phyloP scores from a whole-genome alignment of 1,139 yeast species.

The Saccharomyces uvarum region DNA sequence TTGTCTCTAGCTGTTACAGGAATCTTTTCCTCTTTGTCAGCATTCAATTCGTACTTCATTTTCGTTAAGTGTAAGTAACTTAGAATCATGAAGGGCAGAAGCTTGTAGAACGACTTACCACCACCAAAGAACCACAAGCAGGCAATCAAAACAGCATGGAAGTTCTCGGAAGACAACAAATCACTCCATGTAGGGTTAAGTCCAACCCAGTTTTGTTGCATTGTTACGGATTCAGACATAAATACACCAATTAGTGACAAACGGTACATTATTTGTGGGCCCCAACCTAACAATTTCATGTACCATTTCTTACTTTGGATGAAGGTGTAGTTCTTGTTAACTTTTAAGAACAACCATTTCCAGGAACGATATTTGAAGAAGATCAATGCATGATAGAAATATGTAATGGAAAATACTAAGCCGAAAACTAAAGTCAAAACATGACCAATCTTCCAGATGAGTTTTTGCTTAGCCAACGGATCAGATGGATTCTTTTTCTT shows the following conservation, averaged over 20 bases:
- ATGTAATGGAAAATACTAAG: conserved; percentile 40
- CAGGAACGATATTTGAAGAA: conserved; percentile 30
- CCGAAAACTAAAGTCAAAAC: conserved; percentile 44
- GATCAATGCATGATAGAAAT: conserved; percentile 29
- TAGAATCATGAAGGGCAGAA: conserved; percentile 51
- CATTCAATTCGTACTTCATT: conserved; percentile 23
- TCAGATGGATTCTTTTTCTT: conserved; percentile 14
- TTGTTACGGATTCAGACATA: conserved; percentile 46
- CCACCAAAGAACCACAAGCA: conserved; percentile 56
- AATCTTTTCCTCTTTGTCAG: conserved; percentile 38
- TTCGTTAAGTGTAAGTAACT: conserved; percentile 46
- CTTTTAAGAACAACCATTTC: conserved; percentile 27
- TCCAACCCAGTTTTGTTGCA: conserved; percentile 51
- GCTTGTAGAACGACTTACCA: conserved; percentile 51
- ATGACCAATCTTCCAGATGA: conserved; percentile 62
- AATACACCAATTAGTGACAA: conserved; percentile 50
- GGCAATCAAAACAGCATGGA: conserved; percentile 53
- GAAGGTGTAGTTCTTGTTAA: conserved; percentile 17
- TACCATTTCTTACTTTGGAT: conserved; percentile 27
- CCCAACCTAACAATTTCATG: conserved; percentile 39
- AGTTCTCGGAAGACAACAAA: conserved; percentile 58
- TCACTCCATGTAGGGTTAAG: conserved; percentile 49
- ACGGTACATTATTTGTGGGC: conserved; percentile 43
- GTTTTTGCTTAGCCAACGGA: conserved; percentile 33
- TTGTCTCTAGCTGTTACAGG: conserved; percentile 28